Conservation (phyloP, 2,329 filamentous ascomycete species). For the Colletotrichum sp. region DNA sequence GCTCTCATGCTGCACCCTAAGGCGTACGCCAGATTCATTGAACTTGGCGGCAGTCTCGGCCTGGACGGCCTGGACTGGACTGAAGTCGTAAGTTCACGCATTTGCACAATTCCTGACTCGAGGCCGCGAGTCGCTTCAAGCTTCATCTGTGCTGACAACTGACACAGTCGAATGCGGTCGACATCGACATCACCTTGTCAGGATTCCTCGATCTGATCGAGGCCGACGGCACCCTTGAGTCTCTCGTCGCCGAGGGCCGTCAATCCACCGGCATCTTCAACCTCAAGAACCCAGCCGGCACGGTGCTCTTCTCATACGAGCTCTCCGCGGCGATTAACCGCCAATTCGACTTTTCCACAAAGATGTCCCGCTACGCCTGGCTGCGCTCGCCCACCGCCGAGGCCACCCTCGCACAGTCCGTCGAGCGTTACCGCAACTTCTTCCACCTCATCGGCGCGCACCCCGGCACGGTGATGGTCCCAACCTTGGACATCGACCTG, state of each 20-base stretch:
- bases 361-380: slow-evolving; percentile 45
- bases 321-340: slow-evolving; percentile 38
- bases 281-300: slow-evolving; percentile 16
- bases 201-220: not conserved
- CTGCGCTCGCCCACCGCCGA: slow-evolving; percentile 37
- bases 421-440: slow-evolving; percentile 43
- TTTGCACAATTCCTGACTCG: not conserved
- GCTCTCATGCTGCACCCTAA: slow-evolving; percentile 37
- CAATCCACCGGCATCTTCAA: slow-evolving; percentile 9
- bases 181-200: not conserved
- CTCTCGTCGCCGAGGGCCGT: not conserved
- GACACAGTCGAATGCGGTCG: not conserved
- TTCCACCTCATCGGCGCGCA: slow-evolving; percentile 36
- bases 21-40: slow-evolving; percentile 9
- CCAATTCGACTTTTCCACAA: slow-evolving; percentile 42
- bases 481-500: slow-evolving; percentile 47
- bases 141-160: not conserved
- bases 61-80: slow-evolving; percentile 8
- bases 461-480: slow-evolving; percentile 36
- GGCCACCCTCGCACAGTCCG: slow-evolving; percentile 38
- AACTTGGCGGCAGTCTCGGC: slow-evolving; percentile 4
- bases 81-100: not conserved
- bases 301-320: slow-evolving; percentile 14
- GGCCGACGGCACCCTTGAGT: not conserved
- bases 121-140: not conserved